A percentile compares a stretch with the other conserved stretches of the same genome.
phyloP scores from a whole-genome alignment of 2,329 filamentous ascomycete species.

The Epichloe typhina region DNA sequence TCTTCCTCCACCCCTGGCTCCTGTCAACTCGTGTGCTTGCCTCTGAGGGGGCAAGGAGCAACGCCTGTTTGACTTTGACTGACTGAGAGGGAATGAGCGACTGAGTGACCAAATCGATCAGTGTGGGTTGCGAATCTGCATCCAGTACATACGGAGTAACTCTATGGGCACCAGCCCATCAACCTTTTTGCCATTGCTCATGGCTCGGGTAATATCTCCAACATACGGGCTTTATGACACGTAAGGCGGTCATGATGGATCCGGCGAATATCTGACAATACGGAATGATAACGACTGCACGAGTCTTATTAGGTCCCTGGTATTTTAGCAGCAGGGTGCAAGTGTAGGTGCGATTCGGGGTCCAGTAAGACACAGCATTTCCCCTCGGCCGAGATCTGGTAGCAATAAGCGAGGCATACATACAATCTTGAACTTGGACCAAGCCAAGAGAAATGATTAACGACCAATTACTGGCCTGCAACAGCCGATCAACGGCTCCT shows the following conservation, averaged over 20 bases:
- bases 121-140: not conserved
- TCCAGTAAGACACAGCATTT: not conserved
- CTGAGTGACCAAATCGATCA: too few relatives aligned
- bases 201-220: not conserved
- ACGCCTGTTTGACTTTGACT: not conserved
- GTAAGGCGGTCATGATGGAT: not conserved
- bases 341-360: not conserved
- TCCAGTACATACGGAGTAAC: too few relatives aligned
- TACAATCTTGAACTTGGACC: not conserved
- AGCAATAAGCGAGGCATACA: not conserved
- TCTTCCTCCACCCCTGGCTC: not conserved
- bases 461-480: not conserved
- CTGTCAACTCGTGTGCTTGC: not conserved
- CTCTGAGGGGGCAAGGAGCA: not conserved
- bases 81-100: too few relatives aligned
- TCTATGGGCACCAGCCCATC: not conserved
- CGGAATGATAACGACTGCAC: not conserved
- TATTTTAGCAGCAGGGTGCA: not conserved
- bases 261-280: not conserved
- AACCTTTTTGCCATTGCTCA: not conserved
- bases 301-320: not conserved
- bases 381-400: conserved; percentile 7
- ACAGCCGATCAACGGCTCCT: not conserved
- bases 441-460: too few relatives aligned
- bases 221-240: not conserved